Evolutionary conservation across 768 basidiomycete genomes (phyloP), one percentile per base, ranked within the genome.

Genomic region (Suillus cothurnatus): DNA sequence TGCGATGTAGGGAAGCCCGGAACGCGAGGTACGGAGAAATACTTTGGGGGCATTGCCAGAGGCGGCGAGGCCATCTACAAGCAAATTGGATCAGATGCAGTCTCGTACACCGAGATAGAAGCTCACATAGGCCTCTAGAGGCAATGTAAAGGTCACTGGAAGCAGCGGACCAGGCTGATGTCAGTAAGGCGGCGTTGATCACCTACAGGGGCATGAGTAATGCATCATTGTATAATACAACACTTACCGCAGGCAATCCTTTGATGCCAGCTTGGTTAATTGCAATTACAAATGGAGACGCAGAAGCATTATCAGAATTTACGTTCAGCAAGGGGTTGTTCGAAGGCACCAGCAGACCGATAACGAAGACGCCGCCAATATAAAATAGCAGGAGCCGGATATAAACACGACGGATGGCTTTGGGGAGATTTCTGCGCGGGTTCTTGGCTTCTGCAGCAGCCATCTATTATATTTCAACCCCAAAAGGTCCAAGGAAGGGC

Each of bases 261-360:
- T 81, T 85, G 77, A 89, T 88, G 9, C 87, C 88, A 6, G 87
- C 85, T 31, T 71, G 68, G n/a, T 74, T 72, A 65, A 83, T 82
- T 8, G 86, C 88, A 55, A 88, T 86, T 65, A 88, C 87, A 72
- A 86, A 88, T 4, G 87, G 82, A 57, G 83, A 82, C 6, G 79
- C 80, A 14, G 81, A 76, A 39, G 85, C 84, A 45, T 80, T 81
- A 52, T 61, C 65, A 14, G 74, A 73, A 45, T 72, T 72, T 31
- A 84, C 71, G 64, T 78, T 68, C 32, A 86, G 79, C 17, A 76
- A 68, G 8, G 76, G 68, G 68, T 85, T 76, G 73, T 80, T 81
- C 45, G 82, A 84, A 6, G 82, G 80, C 19, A 85, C 83, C 64
- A 86, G 79, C 28, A 87, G 69, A 39, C 82, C 82, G 61, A 86